These are phyloP conservation scores for Mycoemilia scoparia DNA, from an alignment of 192 early-diverging fungal species.

Conservation along the genomic window DNA sequence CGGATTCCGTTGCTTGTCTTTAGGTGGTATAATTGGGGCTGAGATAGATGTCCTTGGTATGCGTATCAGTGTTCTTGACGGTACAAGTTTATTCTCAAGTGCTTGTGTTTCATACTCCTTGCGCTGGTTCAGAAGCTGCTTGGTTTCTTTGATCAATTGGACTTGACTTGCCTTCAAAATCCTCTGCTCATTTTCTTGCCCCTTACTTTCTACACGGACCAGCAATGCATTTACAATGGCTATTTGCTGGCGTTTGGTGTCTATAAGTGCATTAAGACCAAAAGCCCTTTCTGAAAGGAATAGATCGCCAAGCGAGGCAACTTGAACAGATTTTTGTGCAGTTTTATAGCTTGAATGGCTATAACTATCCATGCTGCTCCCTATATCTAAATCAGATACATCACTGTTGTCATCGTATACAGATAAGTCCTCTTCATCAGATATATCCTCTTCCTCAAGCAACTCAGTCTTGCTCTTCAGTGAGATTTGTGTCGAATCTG, in stretches of 20 bases:
- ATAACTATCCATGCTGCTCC: no score
- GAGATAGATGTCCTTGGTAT: no score
- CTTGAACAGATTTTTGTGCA: no score
- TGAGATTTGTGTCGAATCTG: no score
- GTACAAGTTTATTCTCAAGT: constrained; percentile 39
- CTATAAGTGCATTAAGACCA: constrained; percentile 31
- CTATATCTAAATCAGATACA: no score
- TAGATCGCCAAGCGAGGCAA: constrained; percentile 55
- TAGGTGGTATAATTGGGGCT: no score
- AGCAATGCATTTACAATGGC: constrained; percentile 47
- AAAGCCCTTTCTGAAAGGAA: constrained; percentile 36
- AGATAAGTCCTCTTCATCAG: no score
- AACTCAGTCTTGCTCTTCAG: no score
- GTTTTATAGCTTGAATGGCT: no score
- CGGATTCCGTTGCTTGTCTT: not conserved
- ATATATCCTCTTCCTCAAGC: no score
- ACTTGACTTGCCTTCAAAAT: constrained; percentile 40
- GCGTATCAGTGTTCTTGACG: constrained; percentile 19
- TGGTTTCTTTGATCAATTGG: constrained; percentile 34
- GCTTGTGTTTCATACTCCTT: constrained; percentile 37
- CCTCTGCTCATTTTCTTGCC: constrained; percentile 37
- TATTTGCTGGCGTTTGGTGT: constrained; percentile 40
- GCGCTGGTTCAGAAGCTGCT: constrained; percentile 40
- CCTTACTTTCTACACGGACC: constrained; percentile 32
- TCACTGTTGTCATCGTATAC: no score